These are phyloP conservation scores for Ceratocystis colombiana DNA, from an alignment of 2,329 filamentous ascomycete genomes.

Conservation along the genomic window DNA sequence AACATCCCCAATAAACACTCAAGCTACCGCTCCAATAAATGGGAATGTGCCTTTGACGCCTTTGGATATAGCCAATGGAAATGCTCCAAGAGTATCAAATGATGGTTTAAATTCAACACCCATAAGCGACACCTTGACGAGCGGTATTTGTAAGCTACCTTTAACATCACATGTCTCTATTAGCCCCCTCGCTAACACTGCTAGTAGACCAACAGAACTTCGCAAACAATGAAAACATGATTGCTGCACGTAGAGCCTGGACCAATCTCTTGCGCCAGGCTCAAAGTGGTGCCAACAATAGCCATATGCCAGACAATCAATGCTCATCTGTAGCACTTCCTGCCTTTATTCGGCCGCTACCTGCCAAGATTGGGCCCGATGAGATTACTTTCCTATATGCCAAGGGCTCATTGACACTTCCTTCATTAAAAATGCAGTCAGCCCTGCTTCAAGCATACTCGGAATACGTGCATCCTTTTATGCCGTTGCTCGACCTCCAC, in stretches of 20 bases:
- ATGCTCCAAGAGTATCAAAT: conserved; percentile 3
- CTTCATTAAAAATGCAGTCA: conserved; percentile 59
- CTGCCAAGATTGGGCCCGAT: conserved; percentile 63
- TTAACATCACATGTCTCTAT: neutral
- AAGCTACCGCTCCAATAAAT: neutral
- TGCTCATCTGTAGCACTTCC: conserved; percentile 39
- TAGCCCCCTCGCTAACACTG: conserved; percentile 32
- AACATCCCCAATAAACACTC: conserved; percentile 1
- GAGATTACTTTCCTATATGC: conserved; percentile 73
- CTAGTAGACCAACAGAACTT: conserved; percentile 30
- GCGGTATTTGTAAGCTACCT: conserved; percentile 17
- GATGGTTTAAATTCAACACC: conserved; percentile 2
- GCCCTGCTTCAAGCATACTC: conserved; percentile 73
- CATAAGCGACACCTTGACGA: conserved; percentile 1
- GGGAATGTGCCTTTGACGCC: conserved; percentile 4
- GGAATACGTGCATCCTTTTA: conserved; percentile 86
- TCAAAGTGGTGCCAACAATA: conserved; percentile 30
- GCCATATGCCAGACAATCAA: conserved; percentile 12
- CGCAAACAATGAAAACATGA: conserved; percentile 22
- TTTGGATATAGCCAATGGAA: conserved; percentile 5
- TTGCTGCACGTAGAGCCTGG: conserved; percentile 22
- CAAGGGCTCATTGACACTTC: conserved; percentile 76
- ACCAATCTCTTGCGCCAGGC: conserved; percentile 21
- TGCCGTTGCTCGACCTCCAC: conserved; percentile 70
- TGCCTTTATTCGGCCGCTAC: conserved; percentile 68